Base-by-base conservation (phyloP, 306 rosid genomes). In the Fragaria vesca region DNA sequence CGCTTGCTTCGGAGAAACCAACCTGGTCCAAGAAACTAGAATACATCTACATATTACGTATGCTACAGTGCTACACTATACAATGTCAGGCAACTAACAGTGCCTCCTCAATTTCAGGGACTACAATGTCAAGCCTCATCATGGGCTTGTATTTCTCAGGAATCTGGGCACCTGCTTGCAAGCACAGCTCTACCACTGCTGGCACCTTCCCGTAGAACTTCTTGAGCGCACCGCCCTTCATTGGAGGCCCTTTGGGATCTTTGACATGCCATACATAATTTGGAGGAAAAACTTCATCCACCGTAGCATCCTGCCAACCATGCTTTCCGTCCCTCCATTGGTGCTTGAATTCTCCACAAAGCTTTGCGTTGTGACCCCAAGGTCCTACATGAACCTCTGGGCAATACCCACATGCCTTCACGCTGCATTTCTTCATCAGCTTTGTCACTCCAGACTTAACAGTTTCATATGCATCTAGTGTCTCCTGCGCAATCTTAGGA, bases 251-350 rank as follows among this genome's bases (percentile, higher is more conserved):
- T 42, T 62, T 68, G 28, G 92, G 93, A 34, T 91, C 93, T 77
- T 88, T 83, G 48, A 87, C 93, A 81, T 92, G 97, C 98, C 98
- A 95, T 78, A 95, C 97, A 78, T 85, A 86, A 85, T 95, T 95
- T 43, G 96, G 89, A 71, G 98, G 97, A 26, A 95, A 81, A 76
- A 95, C 92, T 85, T 95, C 97, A 32, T 91, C 97, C 66, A 91
- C 81, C 0, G 81, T 91, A 12, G 98, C 97, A 72, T 95, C 96
- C 78, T 95, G 98, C 98, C 98, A 95, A 65, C 98, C 98, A 84
- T 95, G 98, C 76, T 95, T 95, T 87, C 98, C 98, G 72, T 95
- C 98, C 83, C 98, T 91, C 98, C 98, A 95, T 55, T 95, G 98
- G 81, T 95, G 98, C 89, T 95, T 95, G 84, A 95, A 95, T 52